Evolutionary conservation across 805 yeast species (phyloP), one percentile per base, ranked within the genome.

Genomic region (Saturnispora ahearnii): DNA sequence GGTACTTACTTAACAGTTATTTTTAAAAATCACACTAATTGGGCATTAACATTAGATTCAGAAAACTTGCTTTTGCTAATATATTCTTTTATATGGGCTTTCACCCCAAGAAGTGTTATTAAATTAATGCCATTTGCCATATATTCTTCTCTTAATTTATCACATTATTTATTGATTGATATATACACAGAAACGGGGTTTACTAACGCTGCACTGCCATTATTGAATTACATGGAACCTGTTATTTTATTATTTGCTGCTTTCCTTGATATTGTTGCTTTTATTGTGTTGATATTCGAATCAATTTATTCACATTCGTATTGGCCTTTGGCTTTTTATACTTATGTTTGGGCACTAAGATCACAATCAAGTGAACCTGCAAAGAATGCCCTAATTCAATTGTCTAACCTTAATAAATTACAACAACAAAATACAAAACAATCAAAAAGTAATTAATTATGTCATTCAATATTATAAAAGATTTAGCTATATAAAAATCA

Each of bases 71-170:
- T 69, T 38, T 50, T 72, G 42, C 58, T 71, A 37, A 64, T 65
- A 0, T 68, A 64, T 56, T 57, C 72, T 1, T 53, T 60, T n/a
- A 58, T 72, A 24, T 71, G 74, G 74, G 42, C 64, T 28, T 57
- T 60, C 9, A 69, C 75, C 0, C 56, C 61, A 3, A 51, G 56
- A 3, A 63, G 62, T 18, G 18, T 65, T n/a, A 48, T 66, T 34
- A 72, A 72, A 51, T 52, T 72, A 41, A 50, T 67, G 28, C 74
- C 76, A 2, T 72, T 71, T 55, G 62, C 66, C n/a, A 59, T 66
- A 8, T 72, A 71, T 52, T 71, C 76, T 3, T 56, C 65, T n/a
- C 57, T 72, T 48, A 72, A 72, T 51, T 53, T 70, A 36, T 56
- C 65, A 29, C 62, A 64, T 22, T 69, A 59, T 50, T 56, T 64